Percentiles rank a stretch among this genome's conserved stretches.
Evolutionary conservation across 2,329 filamentous ascomycete species (phyloP).

Genomic region (Didymellaceae sp.): DNA sequence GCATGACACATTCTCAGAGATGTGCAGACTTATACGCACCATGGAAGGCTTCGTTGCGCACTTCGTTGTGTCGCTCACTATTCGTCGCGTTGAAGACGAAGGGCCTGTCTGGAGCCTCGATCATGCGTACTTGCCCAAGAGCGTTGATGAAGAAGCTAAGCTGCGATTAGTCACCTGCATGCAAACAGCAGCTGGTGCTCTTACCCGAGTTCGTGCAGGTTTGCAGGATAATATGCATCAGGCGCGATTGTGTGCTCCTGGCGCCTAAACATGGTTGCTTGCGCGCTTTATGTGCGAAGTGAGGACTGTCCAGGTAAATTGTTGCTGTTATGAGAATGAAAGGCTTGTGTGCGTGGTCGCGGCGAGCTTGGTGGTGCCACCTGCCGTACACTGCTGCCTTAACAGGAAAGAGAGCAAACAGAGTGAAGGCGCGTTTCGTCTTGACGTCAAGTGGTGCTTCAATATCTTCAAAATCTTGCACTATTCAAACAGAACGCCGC

Average conservation of each 20-base stretch:
- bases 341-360: not conserved
- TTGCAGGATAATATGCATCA: conserved; percentile 67
- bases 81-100: conserved; percentile 78
- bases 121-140: conserved; percentile 74
- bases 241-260: conserved; percentile 70
- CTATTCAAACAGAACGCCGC: conserved; percentile 33
- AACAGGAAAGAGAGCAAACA: conserved; percentile 26
- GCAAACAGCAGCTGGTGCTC: conserved; percentile 22
- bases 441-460: conserved; percentile 8
- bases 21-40: conserved; percentile 54
- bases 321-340: not conserved
- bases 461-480: not conserved
- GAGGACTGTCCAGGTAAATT: no score
- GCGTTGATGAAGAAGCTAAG: conserved; percentile 79
- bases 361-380: not conserved
- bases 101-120: conserved; percentile 69
- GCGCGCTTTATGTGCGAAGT: no score
- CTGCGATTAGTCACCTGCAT: not conserved
- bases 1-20: not conserved
- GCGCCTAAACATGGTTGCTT: conserved; percentile 76
- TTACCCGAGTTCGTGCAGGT: conserved; percentile 77
- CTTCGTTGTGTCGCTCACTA: conserved; percentile 77
- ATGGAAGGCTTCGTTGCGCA: conserved; percentile 74
- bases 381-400: conserved; percentile 19
- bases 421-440: conserved; percentile 16